These are phyloP conservation scores for Neurospora sp. DNA, from an alignment of 495 filamentous ascomycete genomes.

Conservation along the genomic window DNA sequence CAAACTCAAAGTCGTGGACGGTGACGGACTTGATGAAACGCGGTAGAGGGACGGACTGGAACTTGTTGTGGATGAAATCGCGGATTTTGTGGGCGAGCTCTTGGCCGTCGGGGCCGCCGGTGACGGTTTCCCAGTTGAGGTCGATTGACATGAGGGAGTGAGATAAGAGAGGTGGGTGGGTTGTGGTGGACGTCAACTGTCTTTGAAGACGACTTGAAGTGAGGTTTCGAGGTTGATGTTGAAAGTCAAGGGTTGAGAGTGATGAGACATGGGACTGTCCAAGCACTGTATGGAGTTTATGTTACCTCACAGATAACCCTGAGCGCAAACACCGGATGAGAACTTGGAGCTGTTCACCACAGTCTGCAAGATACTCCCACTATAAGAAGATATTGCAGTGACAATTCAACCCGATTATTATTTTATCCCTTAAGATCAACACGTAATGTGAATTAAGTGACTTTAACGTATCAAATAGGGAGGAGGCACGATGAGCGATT, in stretches of 20 bases:
- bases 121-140: constrained; percentile 88
- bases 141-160: constrained; percentile 75
- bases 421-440: no score
- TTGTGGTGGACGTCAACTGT: background rate
- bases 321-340: background rate
- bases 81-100: constrained; percentile 77
- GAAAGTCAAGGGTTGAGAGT: background rate
- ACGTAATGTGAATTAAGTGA: no score
- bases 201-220: background rate
- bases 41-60: constrained; percentile 82
- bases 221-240: background rate
- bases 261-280: background rate
- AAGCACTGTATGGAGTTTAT: background rate
- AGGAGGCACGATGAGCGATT: background rate
- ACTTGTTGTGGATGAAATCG: constrained; percentile 88
- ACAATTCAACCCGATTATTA: background rate
- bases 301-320: background rate
- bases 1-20: constrained; percentile 90
- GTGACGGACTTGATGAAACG: constrained; percentile 95
- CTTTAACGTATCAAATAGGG: background rate
- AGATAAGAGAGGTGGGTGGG: background rate
- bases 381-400: background rate
- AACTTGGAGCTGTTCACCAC: background rate
- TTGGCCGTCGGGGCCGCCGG: constrained; percentile 75
- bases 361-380: no score